Conservation (phyloP, 352 stramenopile genomes). For the Pythium pyrilobum region DNA sequence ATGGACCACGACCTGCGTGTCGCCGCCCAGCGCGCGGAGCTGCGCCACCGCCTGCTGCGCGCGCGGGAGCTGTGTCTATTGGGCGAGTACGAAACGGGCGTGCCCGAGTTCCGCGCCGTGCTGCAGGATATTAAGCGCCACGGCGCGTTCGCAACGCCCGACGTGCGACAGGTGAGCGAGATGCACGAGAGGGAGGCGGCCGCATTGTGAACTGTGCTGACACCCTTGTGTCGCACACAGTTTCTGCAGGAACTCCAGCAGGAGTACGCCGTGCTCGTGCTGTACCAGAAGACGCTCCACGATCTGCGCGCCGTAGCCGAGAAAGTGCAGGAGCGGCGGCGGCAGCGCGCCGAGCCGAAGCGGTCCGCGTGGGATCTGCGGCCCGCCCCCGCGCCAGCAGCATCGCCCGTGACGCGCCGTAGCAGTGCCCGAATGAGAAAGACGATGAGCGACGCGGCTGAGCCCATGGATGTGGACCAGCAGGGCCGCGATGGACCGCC, state of each 20-base stretch:
- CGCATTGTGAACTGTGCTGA: neutral
- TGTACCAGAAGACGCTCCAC: conserved; percentile 44
- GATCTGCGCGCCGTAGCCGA: conserved; percentile 17
- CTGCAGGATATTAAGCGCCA: conserved; percentile 30
- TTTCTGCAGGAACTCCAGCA: conserved; percentile 42
- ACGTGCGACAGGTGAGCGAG: conserved; percentile 29
- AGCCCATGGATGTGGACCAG: conserved; percentile 21
- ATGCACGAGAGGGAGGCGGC: neutral
- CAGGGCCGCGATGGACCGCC: neutral
- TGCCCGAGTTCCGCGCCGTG: conserved; percentile 37
- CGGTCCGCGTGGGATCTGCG: conserved; percentile 5
- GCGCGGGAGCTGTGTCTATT: conserved; percentile 60
- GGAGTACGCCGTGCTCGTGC: conserved; percentile 40
- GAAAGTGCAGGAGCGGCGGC: conserved; percentile 11
- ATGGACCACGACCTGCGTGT: neutral
- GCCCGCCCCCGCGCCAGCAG: neutral
- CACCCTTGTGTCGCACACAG: conserved; percentile 4
- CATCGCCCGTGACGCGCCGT: neutral
- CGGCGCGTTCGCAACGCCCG: conserved; percentile 15
- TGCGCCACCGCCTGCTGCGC: conserved; percentile 35
- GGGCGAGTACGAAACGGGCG: conserved; percentile 47
- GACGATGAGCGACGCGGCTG: neutral
- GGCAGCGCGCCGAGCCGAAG: neutral
- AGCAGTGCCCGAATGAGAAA: neutral
- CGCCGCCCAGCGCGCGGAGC: neutral